Evolutionary conservation across 352 stramenopile species (phyloP).

Genomic region (Pythium sukuiense): DNA sequence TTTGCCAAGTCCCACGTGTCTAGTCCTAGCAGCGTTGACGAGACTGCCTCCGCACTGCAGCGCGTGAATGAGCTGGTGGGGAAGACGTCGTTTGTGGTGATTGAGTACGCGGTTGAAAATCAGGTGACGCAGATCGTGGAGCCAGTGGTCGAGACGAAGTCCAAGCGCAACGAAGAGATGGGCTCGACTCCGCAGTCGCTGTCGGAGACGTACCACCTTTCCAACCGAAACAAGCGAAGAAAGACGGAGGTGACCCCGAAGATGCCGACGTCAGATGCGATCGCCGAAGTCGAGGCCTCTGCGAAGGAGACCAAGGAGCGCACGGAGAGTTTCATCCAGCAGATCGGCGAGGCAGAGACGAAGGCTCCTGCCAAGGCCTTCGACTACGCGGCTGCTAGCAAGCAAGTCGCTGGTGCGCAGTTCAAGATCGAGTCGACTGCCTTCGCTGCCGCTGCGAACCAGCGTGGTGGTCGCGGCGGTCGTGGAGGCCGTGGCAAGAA

Average conservation of each 20-base stretch:
- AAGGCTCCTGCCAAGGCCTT: conserved; percentile 22
- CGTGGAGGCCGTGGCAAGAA: conserved; percentile 37
- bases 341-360: conserved; percentile 20
- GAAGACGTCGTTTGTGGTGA: conserved; percentile 53
- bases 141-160: conserved; percentile 3
- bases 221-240: conserved; percentile 61
- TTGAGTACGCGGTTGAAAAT: conserved; percentile 34
- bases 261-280: conserved; percentile 19
- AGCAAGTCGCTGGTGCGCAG: conserved; percentile 23
- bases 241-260: conserved; percentile 41
- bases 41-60: conserved; percentile 15
- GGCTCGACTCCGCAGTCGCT: conserved; percentile 60
- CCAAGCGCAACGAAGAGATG: conserved; percentile 16
- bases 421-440: conserved; percentile 30
- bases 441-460: conserved; percentile 11
- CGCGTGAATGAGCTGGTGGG: conserved; percentile 64
- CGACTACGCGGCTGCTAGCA: conserved; percentile 31
- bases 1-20: conserved; percentile 13
- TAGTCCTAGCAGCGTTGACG: not conserved
- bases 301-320: conserved; percentile 37
- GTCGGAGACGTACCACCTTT: conserved; percentile 73
- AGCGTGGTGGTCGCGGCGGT: conserved; percentile 12
- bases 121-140: conserved; percentile 4
- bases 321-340: conserved; percentile 51
- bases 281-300: conserved; percentile 21